Percentiles rank a stretch among this genome's conserved stretches.
Evolutionary conservation across 306 rosid genomes (phyloP).

Genomic region (Psophocarpus tetragonolobus): DNA sequence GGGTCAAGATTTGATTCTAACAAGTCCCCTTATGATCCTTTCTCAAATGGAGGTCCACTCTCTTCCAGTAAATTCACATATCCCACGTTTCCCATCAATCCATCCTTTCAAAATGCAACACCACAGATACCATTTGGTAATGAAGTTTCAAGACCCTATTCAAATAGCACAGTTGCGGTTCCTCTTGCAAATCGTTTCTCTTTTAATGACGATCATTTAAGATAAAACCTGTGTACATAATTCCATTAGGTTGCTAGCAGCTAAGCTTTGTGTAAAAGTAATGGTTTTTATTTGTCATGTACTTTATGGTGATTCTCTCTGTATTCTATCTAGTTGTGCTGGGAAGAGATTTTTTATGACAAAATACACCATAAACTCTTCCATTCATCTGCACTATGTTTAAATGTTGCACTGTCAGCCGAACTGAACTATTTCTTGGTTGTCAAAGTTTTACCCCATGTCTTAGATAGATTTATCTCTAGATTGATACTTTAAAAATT

Average conservation of each 20-base stretch:
- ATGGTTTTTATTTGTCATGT: constrained; percentile 34
- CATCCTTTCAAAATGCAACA: constrained; percentile 41
- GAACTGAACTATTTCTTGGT: not conserved
- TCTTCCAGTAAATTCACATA: constrained; percentile 47
- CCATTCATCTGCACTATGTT: not conserved
- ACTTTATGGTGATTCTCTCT: constrained; percentile 27
- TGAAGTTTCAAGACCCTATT: constrained; percentile 46
- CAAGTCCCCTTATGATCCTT: constrained; percentile 44
- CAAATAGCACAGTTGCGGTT: constrained; percentile 42
- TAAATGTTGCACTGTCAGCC: not conserved
- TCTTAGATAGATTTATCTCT: not conserved
- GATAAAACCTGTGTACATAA: constrained; percentile 56
- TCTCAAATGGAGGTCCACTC: constrained; percentile 36
- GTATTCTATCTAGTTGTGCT: constrained; percentile 23
- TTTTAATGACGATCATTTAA: constrained; percentile 48
- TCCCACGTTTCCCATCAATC: constrained; percentile 44
- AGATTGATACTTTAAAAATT: not conserved
- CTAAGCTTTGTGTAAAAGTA: constrained; percentile 22
- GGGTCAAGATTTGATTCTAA: constrained; percentile 45
- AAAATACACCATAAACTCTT: not conserved
- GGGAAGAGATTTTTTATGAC: constrained; percentile 28
- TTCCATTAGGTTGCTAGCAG: constrained; percentile 39
- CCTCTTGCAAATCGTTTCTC: constrained; percentile 50
- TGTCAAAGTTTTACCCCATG: constrained; percentile 4
- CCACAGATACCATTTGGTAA: constrained; percentile 44